Evolutionary conservation across 768 basidiomycete species (phyloP), one percentile per base, ranked within the genome.

Genomic region (Collybia sordida): DNA sequence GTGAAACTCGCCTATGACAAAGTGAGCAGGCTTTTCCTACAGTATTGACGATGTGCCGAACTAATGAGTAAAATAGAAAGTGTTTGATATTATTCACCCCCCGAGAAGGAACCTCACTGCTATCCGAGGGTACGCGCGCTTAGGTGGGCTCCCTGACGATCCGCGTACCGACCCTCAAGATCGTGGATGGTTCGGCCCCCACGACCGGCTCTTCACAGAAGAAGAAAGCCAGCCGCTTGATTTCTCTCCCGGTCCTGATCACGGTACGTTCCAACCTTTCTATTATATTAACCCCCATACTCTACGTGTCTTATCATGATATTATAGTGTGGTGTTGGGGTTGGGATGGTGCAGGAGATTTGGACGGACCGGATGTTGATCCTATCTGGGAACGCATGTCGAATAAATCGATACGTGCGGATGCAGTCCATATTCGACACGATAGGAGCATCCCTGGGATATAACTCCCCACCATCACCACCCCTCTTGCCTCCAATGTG

Each of bases 341-440:
- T 17, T 99, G 96, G 96, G 96, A 99, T 61, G 96, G 96, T 12
- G 96, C 96, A 3, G 96, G 96, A 17, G 96, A 99, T 63, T 80
- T 99, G 19, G 96, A 98, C 56, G 96, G 95, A 37, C 96, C 96
- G 0, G 95, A 98, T 61, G 92, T 99, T 5, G 96, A 98, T 59
- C 96, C 96, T 5, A 89, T 99, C 47, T 99, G 96, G 96, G 96
- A 98, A 66, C 63, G 67, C 27, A 87, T 88, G 85, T 72, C 88
- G 3, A 81, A 87, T 54, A 83, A 75, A 62, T 79, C 86, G 9
- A 84, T 70, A 42, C 64, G 62, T 2, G 17, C 71, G 0, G 82
- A 84, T 39, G 72, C 89, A 5, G 86, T 96, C 41, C 56, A 63
- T 18, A 81, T 96, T 25, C 80, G 80, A 59, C 94, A 96, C 57